Base-by-base conservation (phyloP, 768 basidiomycete genomes). In the Trametes meyenii region DNA sequence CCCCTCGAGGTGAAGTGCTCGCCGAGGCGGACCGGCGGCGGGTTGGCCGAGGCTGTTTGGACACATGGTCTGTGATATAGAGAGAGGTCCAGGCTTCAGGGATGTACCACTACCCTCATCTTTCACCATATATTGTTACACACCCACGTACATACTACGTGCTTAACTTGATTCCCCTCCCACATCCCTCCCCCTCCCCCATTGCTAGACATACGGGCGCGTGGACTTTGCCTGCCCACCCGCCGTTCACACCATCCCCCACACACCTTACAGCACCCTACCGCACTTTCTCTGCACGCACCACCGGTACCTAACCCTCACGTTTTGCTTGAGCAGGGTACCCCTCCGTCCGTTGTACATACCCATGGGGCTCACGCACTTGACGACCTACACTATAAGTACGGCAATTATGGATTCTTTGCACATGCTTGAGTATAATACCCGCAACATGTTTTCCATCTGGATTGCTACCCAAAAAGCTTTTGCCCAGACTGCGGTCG, bases 11-110 rank as follows among this genome's bases (percentile, higher is more conserved):
- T 44, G 57, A 63, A 58, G 58, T 59, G 62, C 62, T 59, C 62
- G 44, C 62, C 48, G 58, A 50, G 50, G 38, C 52, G 40, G 53
- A 10, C 46, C 26, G 62, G 45, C 23, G 52, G 52, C 56, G 48
- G 52, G 62, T 58, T 53, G 43, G 36, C 61, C 35, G 49, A n/a
- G 36, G 35, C 38, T 53, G 16, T 29, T 57, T 44, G 56, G 61
- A 58, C 61, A 38, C 36, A 29, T 48, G 52, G 51, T 33, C 55
- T 63, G 62, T 63, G 62, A 57, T 58, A 58, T 63, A 63, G 62
- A 63, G 62, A 63, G 62, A 63, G 62, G 57, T 45, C 52, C 56
- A 26, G 50, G 29, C 48, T 51, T n/a, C 40, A 58, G 57, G 56
- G 57, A 50, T 62, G 62, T 63, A 62, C 44, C 21, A 63, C 44